phyloP scores from a whole-genome alignment of 805 yeast genomes.

The Dipodascus geniculatus region DNA sequence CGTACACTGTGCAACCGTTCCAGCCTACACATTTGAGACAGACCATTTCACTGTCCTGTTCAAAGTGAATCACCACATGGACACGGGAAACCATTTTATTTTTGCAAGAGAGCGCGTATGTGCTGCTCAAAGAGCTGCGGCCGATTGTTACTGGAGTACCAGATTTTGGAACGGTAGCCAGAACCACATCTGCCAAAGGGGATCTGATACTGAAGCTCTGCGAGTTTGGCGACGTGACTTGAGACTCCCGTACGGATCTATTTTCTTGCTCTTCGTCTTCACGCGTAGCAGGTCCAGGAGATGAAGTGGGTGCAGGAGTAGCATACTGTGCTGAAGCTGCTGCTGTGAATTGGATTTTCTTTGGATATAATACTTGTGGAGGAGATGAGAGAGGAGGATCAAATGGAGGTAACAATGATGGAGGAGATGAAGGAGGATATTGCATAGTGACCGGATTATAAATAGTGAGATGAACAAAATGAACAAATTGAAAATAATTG shows the following conservation, averaged over 20 bases:
- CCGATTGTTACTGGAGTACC: slow-evolving; percentile 41
- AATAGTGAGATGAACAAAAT: background rate
- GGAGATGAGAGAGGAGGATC: background rate
- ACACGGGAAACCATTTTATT: slow-evolving; percentile 53
- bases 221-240: no score
- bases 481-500: background rate
- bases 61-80: slow-evolving; percentile 45
- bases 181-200: slow-evolving; percentile 28
- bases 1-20: slow-evolving; percentile 62
- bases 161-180: slow-evolving; percentile 30
- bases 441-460: slow-evolving; percentile 14
- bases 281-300: background rate
- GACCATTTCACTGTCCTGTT: slow-evolving; percentile 29
- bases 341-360: background rate
- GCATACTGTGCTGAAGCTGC: background rate
- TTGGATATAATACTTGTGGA: background rate
- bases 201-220: slow-evolving; percentile 16
- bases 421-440: slow-evolving; percentile 46
- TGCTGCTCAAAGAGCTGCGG: slow-evolving; percentile 53
- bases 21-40: slow-evolving; percentile 63
- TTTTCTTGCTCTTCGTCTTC: background rate
- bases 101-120: slow-evolving; percentile 35
- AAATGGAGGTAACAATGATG: slow-evolving; percentile 5
- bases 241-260: no score
- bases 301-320: slow-evolving; percentile 1